Evolutionary conservation across 345 rosid species (phyloP), one percentile per base, ranked within the genome.

Genomic region (Geranium rotundifolium): DNA sequence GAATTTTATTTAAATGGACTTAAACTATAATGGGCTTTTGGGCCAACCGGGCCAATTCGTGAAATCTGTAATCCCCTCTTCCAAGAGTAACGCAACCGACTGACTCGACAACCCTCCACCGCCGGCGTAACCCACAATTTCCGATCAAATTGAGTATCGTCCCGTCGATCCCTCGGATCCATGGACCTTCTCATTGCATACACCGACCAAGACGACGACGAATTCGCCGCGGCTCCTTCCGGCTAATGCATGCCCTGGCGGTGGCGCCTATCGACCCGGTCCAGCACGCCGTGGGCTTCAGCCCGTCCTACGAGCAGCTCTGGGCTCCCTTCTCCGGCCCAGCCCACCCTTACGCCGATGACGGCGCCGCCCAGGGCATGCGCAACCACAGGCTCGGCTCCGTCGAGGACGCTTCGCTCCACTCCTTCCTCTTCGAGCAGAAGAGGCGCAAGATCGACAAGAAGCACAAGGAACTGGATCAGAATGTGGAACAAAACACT

Each of bases 301-400:
- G 90, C 69, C 99, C 97, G 10, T 85, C 95, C 18, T 84, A 79
- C 64, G 95, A 93, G 17, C 95, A 90, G 86, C 87, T 93, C 12
- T 85, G 95, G 96, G 91, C 99, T 54, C 97, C 97, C 4, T 86
- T 87, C 54, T 56, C 65, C 8, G 97, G 96, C 57, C 97, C 99
- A 2, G 76, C 91, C 15, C 99, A 90, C 72, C 97, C 97, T 4
- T 90, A 81, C 78, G 97, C 97, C 39, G 85, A 86, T 75, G 97
- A 86, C 52, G 98, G 97, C n/a, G 76, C 87, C 52, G 91, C 98
- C 4, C 95, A 86, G 65, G 99, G 96, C 63, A 86, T 88, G 97
- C 87, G 99, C 17, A 93, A 90, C 72, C 97, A 93, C 80, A 93
- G 90, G 80, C 87, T 88, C 23, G 97, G 99, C 66, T 93, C 78